Evolutionary conservation across 306 rosid genomes (phyloP).

Genomic region (Spatholobus suberectus): DNA sequence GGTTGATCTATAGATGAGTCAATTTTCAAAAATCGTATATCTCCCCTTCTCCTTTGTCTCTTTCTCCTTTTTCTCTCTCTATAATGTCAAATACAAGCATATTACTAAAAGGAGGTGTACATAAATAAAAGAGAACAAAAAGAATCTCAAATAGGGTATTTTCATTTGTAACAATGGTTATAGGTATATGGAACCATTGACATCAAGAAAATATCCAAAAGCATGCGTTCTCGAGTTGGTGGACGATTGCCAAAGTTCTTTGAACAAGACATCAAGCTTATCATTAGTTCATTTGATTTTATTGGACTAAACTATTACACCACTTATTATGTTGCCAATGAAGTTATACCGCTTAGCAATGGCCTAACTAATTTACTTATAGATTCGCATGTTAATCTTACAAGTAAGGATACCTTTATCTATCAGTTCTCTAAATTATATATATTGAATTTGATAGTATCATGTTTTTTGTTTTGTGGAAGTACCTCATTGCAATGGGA

Average conservation of each 20-base stretch:
- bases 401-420: conserved; percentile 34
- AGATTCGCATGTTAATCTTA: conserved; percentile 40
- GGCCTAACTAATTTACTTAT: too few relatives aligned
- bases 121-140: not conserved
- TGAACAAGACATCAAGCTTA: conserved; percentile 5
- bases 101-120: not conserved
- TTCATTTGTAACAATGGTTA: not conserved
- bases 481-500: conserved; percentile 48
- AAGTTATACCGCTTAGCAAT: too few relatives aligned
- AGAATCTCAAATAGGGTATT: not conserved
- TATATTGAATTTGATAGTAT: not conserved
- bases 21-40: too few relatives aligned
- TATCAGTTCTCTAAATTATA: not conserved
- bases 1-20: too few relatives aligned
- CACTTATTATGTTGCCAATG: conserved; percentile 48
- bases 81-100: too few relatives aligned
- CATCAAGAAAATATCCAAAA: conserved; percentile 61
- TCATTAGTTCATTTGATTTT: conserved; percentile 66
- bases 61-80: too few relatives aligned
- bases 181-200: conserved; percentile 65
- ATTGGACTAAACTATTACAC: conserved; percentile 72
- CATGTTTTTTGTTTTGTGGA: not conserved
- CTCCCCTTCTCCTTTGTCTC: too few relatives aligned
- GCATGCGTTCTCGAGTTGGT: conserved; percentile 56
- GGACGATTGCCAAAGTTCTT: conserved; percentile 59